Conservation (phyloP, 2,329 filamentous ascomycete species). For the Cytospora chrysosperma region DNA sequence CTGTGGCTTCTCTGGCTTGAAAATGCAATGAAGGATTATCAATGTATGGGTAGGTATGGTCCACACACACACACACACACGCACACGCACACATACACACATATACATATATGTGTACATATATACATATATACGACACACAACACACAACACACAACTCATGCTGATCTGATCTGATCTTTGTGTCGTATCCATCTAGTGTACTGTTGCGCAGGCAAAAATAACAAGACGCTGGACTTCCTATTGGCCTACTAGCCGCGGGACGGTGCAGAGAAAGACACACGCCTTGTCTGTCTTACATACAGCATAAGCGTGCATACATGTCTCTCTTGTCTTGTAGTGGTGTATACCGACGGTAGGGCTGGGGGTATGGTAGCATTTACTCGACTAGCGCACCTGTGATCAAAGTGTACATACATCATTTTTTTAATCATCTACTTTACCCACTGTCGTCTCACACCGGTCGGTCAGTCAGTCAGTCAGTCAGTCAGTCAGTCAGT, state of each 20-base stretch:
- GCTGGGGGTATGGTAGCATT: slow-evolving; percentile 8
- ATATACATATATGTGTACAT: too few relatives aligned
- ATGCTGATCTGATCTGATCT: neutral
- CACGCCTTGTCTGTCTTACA: neutral
- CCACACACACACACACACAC: neutral
- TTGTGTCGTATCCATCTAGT: neutral
- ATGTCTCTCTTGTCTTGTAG: neutral
- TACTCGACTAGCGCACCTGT: neutral
- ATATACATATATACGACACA: too few relatives aligned
- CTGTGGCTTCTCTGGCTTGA: too few relatives aligned
- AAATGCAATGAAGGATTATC: too few relatives aligned
- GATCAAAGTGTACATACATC: neutral
- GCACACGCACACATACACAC: too few relatives aligned
- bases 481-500: too few relatives aligned
- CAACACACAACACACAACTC: too few relatives aligned
- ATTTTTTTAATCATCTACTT: neutral
- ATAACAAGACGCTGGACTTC: slow-evolving; percentile 10
- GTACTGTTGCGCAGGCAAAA: neutral
- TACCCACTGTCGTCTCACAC: neutral
- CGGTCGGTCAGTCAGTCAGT: too few relatives aligned
- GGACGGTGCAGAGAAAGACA: neutral
- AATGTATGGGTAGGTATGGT: too few relatives aligned
- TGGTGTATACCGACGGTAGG: slow-evolving; percentile 9
- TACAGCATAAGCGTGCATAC: too few relatives aligned
- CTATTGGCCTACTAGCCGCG: slow-evolving; percentile 14